phyloP scores from a whole-genome alignment of 306 rosid genomes.

The Crataegus laevigata region DNA sequence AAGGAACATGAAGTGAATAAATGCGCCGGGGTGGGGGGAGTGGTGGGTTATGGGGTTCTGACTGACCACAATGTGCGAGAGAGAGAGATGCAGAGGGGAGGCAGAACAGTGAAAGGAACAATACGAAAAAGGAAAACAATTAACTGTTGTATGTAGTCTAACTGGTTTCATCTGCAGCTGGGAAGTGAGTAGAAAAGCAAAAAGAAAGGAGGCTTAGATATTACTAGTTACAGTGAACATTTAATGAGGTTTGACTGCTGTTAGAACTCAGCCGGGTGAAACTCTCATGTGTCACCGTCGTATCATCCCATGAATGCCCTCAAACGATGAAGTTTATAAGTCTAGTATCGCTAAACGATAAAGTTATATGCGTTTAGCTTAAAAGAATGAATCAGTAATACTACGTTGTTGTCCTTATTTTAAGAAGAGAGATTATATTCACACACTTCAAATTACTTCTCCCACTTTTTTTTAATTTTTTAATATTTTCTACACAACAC shows the following conservation, averaged over 20 bases:
- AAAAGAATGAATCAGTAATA: too few species aligned
- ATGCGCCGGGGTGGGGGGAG: conserved; percentile 25
- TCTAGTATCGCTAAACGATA: too few species aligned
- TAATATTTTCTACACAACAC: too few species aligned
- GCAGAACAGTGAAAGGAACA: conserved; percentile 71
- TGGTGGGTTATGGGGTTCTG: conserved; percentile 17
- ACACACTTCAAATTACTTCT: too few species aligned
- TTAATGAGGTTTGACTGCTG: not conserved
- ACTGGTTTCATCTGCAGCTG: not conserved
- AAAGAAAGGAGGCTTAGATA: not conserved
- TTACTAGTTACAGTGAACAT: not conserved
- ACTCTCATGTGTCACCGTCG: not conserved
- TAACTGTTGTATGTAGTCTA: not conserved
- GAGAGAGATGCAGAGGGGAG: conserved; percentile 26
- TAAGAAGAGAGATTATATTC: too few species aligned
- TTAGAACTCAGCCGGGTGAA: not conserved
- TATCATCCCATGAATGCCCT: too few species aligned
- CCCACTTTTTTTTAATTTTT: too few species aligned
- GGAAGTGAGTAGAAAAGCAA: not conserved
- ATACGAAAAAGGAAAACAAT: conserved; percentile 40
- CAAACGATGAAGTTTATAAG: too few species aligned
- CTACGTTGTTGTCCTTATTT: too few species aligned
- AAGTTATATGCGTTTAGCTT: too few species aligned
- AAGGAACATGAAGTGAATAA: conserved; percentile 23
- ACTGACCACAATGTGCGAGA: conserved; percentile 4